Conservation (phyloP, 805 yeast genomes). For the Suhomyces pyralidae region DNA sequence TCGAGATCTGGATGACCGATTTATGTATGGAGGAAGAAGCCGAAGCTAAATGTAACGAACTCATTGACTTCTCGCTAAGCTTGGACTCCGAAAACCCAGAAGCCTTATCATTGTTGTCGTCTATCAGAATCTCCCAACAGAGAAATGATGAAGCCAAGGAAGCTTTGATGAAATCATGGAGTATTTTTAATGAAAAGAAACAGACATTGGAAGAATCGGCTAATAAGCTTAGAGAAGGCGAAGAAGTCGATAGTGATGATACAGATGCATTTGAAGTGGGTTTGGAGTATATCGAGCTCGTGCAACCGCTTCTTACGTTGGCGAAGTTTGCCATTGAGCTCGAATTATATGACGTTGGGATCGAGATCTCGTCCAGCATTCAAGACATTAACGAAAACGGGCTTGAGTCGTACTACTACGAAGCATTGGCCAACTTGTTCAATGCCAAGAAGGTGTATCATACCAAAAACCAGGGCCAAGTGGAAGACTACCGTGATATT, state of each 20-base stretch:
- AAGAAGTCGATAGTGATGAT: constrained; percentile 14
- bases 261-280: constrained; percentile 44
- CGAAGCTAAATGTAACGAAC: constrained; percentile 70
- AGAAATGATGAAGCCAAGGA: constrained; percentile 65
- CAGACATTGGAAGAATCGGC: constrained; percentile 43
- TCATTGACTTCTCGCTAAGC: constrained; percentile 62
- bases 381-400: constrained; percentile 83
- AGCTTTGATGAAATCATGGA: constrained; percentile 72
- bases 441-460: constrained; percentile 26
- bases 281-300: constrained; percentile 58
- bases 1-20: constrained; percentile 98
- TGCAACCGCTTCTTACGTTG: constrained; percentile 71
- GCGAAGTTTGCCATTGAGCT: constrained; percentile 76
- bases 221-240: constrained; percentile 14
- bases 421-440: constrained; percentile 69
- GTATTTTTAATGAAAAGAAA: constrained; percentile 55
- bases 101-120: constrained; percentile 76
- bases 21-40: constrained; percentile 92
- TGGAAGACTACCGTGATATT: constrained; percentile 42
- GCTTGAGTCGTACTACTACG: constrained; percentile 77
- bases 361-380: constrained; percentile 59
- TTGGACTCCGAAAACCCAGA: constrained; percentile 68
- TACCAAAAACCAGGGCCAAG: constrained; percentile 20
- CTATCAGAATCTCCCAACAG: constrained; percentile 87
- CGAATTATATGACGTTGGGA: constrained; percentile 64